Percentiles rank a stretch among this genome's conserved stretches.
These are phyloP conservation scores for Raffaelea deltoideospora DNA, from an alignment of 2,329 filamentous ascomycete genomes.

Conservation along the genomic window DNA sequence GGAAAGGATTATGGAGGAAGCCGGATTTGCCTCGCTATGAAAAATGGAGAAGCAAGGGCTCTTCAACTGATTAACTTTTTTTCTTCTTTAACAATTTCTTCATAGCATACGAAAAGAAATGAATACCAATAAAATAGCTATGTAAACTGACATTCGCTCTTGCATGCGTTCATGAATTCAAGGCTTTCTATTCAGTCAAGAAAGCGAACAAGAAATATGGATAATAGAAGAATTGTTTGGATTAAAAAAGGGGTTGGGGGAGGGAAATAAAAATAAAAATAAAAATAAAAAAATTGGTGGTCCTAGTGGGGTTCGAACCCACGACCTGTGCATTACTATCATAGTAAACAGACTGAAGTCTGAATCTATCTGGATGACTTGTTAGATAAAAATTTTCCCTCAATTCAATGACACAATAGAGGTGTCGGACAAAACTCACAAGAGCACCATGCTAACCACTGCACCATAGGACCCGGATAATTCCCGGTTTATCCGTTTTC, in stretches of 20 bases:
- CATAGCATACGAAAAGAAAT: background rate
- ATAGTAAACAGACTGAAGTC: constrained; percentile 9
- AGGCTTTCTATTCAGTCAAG: too few relatives aligned
- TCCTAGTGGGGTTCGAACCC: constrained; percentile 14
- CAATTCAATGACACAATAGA: background rate
- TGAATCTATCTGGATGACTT: constrained; percentile 10
- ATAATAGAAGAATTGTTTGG: background rate
- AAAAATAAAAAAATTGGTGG: constrained; percentile 6
- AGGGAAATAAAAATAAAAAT: background rate
- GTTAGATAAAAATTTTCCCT: constrained; percentile 6
- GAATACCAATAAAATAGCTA: background rate
- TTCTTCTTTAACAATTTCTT: background rate
- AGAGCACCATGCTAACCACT: constrained; percentile 14
- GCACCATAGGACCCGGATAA: constrained; percentile 13
- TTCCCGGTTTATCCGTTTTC: constrained; percentile 9
- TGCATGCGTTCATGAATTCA: too few relatives aligned
- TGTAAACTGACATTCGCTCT: too few relatives aligned
- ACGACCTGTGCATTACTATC: constrained; percentile 13
- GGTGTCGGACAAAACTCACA: constrained; percentile 11
- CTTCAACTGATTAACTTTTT: too few relatives aligned
- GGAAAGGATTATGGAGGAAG: constrained; percentile 31
- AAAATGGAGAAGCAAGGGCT: too few relatives aligned
- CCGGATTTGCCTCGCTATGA: constrained; percentile 32
- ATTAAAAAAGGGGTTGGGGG: background rate
- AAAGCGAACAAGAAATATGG: background rate